Base-by-base conservation (phyloP, 192 early-diverging fungal genomes). In the Phycomyces blakesleeanus region DNA sequence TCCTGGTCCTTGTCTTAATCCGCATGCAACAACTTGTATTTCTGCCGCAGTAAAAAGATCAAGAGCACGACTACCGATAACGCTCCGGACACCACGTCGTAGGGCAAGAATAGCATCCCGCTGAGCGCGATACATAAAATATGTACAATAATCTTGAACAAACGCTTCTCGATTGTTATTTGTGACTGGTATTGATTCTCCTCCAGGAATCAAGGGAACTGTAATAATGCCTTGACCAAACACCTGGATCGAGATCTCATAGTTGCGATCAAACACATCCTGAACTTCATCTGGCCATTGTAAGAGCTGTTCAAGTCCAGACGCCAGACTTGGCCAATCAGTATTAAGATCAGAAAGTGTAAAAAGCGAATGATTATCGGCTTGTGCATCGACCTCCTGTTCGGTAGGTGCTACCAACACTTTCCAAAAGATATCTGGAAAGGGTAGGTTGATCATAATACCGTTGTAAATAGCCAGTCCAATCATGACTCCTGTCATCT, bases 381-480 rank as follows among this genome's bases (percentile, higher is more conserved):
- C 51, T 16, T 51, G 21, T 0, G n/a, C 26, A 41, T 70, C 68
- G 10, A 64, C 26, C 0, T 38, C 15, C 1, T 49, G 37, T 11
- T 63, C 50, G 20, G 52, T 64, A 0, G 71, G 44, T 12, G 61
- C 50, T 0, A 52, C 38, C 57, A 51, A 34, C 49, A 72, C 73
- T 91, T 91, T 66, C 87, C 85, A 91, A 27, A 96, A 68, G 5
- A 94, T 61, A 15, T 71, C 72, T 4, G 92, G 90, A 63, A 98
- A 87, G 15, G 83, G 76, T 7, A 90, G 79, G 0, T 83, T 83
- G 3, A 94, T 61, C 14, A 91, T 84, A 8, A 98, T 84, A 2
- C 91, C 91, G 71, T 98, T 98, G 55, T 88, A 90, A 24, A 96
- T 75, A 3, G 93, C 93, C n/a, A 98, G 65, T 3, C 96, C 96